phyloP scores from a whole-genome alignment of 768 basidiomycete species.

The Coprinellus micaceus region DNA sequence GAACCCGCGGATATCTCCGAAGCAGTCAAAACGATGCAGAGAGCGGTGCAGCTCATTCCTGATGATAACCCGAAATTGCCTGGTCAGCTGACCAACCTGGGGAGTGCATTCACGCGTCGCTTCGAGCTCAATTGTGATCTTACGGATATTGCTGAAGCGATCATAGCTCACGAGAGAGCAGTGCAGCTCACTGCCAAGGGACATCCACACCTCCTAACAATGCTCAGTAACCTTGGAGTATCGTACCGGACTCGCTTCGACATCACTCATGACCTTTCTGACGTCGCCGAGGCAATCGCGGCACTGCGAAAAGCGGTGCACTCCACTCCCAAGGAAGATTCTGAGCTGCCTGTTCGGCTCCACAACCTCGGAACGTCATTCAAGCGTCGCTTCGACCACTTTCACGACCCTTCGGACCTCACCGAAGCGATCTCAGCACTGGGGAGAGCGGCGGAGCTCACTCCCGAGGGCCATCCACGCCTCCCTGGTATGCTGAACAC shows the following conservation, averaged over 20 bases:
- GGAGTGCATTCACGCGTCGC: neutral
- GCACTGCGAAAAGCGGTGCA: too few species aligned
- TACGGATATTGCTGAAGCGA: too few species aligned
- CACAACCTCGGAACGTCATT: slow-evolving; percentile 6
- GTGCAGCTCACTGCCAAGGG: too few species aligned
- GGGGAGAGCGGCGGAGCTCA: neutral
- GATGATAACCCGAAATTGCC: neutral
- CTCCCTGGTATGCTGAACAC: neutral
- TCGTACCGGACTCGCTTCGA: slow-evolving; percentile 19
- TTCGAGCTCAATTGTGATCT: neutral
- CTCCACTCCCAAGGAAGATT: neutral
- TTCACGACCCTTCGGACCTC: neutral
- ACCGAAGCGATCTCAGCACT: neutral
- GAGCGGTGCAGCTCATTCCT: slow-evolving; percentile 5
- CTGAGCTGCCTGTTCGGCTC: neutral
- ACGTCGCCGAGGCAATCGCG: too few species aligned
- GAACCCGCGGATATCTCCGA: neutral
- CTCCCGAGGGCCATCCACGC: neutral
- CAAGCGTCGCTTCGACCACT: neutral
- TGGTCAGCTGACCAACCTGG: neutral
- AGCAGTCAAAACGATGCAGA: neutral
- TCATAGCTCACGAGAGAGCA: neutral
- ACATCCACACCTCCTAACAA: too few species aligned
- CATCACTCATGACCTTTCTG: slow-evolving; percentile 17
- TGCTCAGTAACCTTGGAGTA: too few species aligned